A percentile compares a stretch with the other conserved stretches of the same genome.
These are phyloP conservation scores for Trichoderma virens DNA, from an alignment of 495 filamentous ascomycete genomes.

Conservation along the genomic window DNA sequence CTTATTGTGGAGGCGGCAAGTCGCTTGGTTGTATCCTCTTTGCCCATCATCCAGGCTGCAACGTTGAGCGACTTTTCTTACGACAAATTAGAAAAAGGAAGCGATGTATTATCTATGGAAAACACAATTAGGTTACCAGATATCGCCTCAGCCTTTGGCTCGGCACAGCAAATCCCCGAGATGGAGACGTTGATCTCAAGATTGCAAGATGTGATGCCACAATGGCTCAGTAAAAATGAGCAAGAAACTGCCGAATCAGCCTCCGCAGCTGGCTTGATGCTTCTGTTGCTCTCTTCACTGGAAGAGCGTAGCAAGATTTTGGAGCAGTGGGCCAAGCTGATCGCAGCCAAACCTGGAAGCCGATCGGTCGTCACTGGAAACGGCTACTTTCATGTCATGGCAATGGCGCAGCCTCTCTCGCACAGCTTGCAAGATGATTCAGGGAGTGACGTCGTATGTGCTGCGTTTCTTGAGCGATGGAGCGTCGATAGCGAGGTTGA, in stretches of 20 bases:
- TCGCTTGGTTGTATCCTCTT: slow-evolving; percentile 42
- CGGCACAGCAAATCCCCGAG: slow-evolving; percentile 9
- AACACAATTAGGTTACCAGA: slow-evolving; percentile 14
- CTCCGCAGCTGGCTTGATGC: slow-evolving; percentile 33
- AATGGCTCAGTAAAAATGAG: slow-evolving; percentile 36
- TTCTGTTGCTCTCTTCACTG: slow-evolving; percentile 28
- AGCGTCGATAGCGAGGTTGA: slow-evolving; percentile 41
- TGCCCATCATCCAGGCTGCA: slow-evolving; percentile 29
- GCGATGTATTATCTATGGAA: slow-evolving; percentile 16
- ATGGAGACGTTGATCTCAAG: slow-evolving; percentile 16
- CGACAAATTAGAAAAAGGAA: slow-evolving; percentile 14
- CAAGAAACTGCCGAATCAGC: slow-evolving; percentile 32
- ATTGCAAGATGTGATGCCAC: slow-evolving; percentile 17
- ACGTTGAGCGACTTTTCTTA: slow-evolving; percentile 5
- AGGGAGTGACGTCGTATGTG: slow-evolving; percentile 17
- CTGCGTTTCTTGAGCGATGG: slow-evolving; percentile 35
- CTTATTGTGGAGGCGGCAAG: slow-evolving; percentile 59
- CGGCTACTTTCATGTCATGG: slow-evolving; percentile 38
- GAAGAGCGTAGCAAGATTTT: slow-evolving; percentile 26
- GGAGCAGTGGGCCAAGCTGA: slow-evolving; percentile 28
- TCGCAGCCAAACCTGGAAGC: slow-evolving; percentile 22
- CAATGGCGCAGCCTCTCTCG: slow-evolving; percentile 26
- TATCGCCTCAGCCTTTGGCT: slow-evolving; percentile 14
- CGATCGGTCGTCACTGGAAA: slow-evolving; percentile 23
- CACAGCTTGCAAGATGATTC: not conserved